phyloP scores from a whole-genome alignment of 768 basidiomycete genomes.

The Phylloporus sp. region DNA sequence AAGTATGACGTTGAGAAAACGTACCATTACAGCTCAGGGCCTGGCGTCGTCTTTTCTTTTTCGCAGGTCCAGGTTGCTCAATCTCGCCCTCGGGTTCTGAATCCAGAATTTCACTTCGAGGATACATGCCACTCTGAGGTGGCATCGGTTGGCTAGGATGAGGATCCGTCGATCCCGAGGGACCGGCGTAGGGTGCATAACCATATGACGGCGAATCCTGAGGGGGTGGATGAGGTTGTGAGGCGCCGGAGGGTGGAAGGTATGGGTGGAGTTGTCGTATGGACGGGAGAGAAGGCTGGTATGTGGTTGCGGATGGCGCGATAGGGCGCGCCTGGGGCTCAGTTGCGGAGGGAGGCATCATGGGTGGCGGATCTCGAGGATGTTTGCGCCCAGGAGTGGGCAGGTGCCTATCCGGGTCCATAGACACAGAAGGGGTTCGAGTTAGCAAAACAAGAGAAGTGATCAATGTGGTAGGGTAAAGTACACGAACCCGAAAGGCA shows the following conservation, averaged over 20 bases:
- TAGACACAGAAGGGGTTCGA: constrained; percentile 9
- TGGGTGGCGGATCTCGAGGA: constrained; percentile 23
- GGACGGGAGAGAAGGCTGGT: constrained; percentile 47
- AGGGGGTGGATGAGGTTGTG: constrained; percentile 24
- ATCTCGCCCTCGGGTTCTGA: constrained; percentile 55
- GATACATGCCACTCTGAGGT: constrained; percentile 22
- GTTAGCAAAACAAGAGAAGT: constrained; percentile 17
- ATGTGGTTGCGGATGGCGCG: constrained; percentile 18
- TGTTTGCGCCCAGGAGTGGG: constrained; percentile 31
- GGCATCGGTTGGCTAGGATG: constrained; percentile 19
- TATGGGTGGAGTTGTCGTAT: constrained; percentile 67
- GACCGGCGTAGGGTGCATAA: constrained; percentile 22
- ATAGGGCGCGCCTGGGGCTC: constrained; percentile 27
- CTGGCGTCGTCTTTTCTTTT: constrained; percentile 80
- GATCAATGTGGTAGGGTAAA: constrained; percentile 21
- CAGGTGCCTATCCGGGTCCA: constrained; percentile 37
- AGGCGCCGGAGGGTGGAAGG: constrained; percentile 46
- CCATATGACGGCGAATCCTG: constrained; percentile 26
- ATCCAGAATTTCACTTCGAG: constrained; percentile 39
- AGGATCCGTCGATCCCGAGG: constrained; percentile 27
- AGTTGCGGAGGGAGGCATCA: constrained; percentile 24
- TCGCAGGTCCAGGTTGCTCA: constrained; percentile 53
- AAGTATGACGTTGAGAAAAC: constrained; percentile 22
- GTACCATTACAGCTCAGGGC: constrained; percentile 82
- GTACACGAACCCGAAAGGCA: constrained; percentile 20